Conservation (phyloP, 2,329 filamentous ascomycete genomes). For the Aspergillus sp. region DNA sequence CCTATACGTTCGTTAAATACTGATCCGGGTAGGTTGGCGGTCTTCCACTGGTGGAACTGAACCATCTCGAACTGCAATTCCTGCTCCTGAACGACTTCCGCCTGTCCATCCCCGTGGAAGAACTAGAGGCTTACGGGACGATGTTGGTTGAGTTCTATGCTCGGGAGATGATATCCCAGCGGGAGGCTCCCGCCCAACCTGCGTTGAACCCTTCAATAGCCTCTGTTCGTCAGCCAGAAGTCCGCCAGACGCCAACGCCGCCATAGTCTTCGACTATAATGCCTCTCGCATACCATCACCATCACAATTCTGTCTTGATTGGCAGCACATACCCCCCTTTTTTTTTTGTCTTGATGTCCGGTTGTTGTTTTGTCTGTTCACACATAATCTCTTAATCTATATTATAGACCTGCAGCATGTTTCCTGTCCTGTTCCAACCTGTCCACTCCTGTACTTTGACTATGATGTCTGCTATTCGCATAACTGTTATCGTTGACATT, state of each 20-base stretch:
- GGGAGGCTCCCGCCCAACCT: constrained; percentile 29
- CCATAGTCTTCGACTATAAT: constrained; percentile 12
- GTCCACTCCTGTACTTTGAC: no score
- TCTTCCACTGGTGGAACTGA: constrained; percentile 81
- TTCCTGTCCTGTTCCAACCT: no score
- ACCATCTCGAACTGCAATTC: constrained; percentile 94
- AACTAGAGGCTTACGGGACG: constrained; percentile 92
- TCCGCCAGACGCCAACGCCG: constrained; percentile 29
- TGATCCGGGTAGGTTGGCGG: constrained; percentile 66
- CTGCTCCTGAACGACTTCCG: constrained; percentile 92
- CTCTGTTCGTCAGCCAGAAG: constrained; percentile 9
- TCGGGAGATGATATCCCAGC: constrained; percentile 69
- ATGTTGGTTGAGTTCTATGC: constrained; percentile 99
- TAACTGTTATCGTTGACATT: no score
- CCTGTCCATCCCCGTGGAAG: constrained; percentile 84
- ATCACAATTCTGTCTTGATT: constrained; percentile 4
- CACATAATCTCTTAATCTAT: constrained; percentile 25
- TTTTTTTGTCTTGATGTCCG: constrained; percentile 13
- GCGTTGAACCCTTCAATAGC: constrained; percentile 15
- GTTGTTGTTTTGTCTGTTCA: constrained; percentile 5
- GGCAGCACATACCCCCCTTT: constrained; percentile 13
- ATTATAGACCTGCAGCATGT: not conserved
- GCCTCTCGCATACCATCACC: not conserved
- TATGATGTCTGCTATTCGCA: no score
- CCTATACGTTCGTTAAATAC: constrained; percentile 2